Base-by-base conservation (phyloP, 2,329 filamentous ascomycete species). In the Paecilomyces sp. region DNA sequence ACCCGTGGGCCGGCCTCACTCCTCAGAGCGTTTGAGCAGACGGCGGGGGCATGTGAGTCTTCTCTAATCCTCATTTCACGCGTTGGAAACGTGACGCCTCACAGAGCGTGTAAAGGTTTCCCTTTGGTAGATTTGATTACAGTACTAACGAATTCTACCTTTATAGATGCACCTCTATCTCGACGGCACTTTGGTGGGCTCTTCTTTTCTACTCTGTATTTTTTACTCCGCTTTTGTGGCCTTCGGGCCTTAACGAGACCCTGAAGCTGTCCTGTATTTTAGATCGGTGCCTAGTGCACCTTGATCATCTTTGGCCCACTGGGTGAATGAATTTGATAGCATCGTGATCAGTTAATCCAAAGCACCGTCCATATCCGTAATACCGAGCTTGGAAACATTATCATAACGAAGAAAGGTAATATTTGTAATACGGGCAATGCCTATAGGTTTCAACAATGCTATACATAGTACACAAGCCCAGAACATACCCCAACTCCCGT, bases 1-100 rank as follows among this genome's bases (percentile, higher is more conserved):
- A 65, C 58, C 66, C 66, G 5, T 67, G 66, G 65, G 54, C 50
- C 6, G 56, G 56, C 25, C 54, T 62, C 11, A 56, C 60, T 22
- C 34, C 36, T 18, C 7, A 3, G 15, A 47, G 18, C n/a, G 6
- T 47, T 3, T 8, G 22, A n/a, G 41, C 18, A 18, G 41, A n/a
- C n/a, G 41, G n/a, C 36, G 3, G 31, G 31, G 31, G 6, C 15
- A n/a, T 7, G 41, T 47, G 13, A 47, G 41, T 47, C 8, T 47
- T 18, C 18, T 15, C 8, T 33, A 11, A 11, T 33, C 7, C 31
- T 33, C 31, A 33, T 33, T 12, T 33, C 31, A 33, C 7, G 31
- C 31, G 31, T 33, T 33, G 31, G 9, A 9, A 9, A 31, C 30
- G 9, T 31, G 2, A 31, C 30, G 30, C 30, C 6, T 3, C 9